Evolutionary conservation across 163 green algal genomes (phyloP).

Genomic region (Prototheca wickerhamii): DNA sequence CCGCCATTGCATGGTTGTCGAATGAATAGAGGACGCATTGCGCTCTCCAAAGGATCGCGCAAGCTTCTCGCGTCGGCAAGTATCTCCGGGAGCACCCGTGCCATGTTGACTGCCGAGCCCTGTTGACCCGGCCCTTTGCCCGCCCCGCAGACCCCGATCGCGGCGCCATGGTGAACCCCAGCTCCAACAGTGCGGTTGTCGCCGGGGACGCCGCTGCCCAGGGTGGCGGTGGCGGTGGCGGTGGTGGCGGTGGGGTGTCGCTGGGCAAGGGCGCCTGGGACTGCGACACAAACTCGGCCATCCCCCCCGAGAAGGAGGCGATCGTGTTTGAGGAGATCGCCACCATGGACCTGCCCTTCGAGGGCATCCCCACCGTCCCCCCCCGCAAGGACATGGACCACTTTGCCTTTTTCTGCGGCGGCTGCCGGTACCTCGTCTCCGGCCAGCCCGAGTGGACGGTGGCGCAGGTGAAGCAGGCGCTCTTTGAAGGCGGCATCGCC

Average conservation of each 20-base stretch:
- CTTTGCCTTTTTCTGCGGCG: slow-evolving; percentile 83
- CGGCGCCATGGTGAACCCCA: slow-evolving; percentile 5
- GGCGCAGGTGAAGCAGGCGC: slow-evolving; percentile 63
- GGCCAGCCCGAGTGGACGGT: slow-evolving; percentile 72
- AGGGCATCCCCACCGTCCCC: slow-evolving; percentile 84
- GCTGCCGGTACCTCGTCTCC: slow-evolving; percentile 82
- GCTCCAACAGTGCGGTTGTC: slow-evolving; percentile 18
- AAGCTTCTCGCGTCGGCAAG: no score
- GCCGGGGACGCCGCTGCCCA: slow-evolving; percentile 5
- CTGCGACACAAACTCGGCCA: slow-evolving; percentile 72
- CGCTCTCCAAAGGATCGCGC: no score
- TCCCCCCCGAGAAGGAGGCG: slow-evolving; percentile 84
- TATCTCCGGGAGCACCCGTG: no score
- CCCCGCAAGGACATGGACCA: slow-evolving; percentile 80
- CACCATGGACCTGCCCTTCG: slow-evolving; percentile 86
- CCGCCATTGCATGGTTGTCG: no score
- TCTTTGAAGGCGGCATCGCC: slow-evolving; percentile 76
- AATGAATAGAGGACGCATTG: no score
- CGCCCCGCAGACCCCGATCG: no score
- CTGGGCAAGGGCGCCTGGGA: slow-evolving; percentile 92
- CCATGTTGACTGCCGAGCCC: background rate
- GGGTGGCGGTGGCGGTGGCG: background rate
- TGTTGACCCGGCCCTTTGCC: no score
- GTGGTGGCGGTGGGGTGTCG: slow-evolving; percentile 22
- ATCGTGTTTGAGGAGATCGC: slow-evolving; percentile 92